Evolutionary conservation across 164 flowering plant species (phyloP).

Genomic region (Umbellularia californica): DNA sequence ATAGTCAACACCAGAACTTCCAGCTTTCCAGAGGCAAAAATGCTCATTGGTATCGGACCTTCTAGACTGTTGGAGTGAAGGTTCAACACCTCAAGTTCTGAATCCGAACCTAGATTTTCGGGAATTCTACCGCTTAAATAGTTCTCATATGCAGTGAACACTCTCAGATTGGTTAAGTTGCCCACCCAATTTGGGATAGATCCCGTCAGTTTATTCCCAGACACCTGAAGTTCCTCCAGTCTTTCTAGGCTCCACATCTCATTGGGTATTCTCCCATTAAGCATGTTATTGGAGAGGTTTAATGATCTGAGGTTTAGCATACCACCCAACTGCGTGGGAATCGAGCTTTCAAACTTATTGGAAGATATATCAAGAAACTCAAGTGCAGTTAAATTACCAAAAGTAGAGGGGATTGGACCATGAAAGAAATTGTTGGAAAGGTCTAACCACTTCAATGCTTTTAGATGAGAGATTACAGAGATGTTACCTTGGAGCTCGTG

Average conservation of each 20-base stretch:
- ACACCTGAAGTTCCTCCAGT: constrained; percentile 61
- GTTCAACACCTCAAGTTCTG: constrained; percentile 64
- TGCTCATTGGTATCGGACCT: constrained; percentile 70
- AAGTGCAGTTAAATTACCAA: constrained; percentile 67
- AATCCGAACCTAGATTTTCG: constrained; percentile 51
- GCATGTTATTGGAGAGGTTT: constrained; percentile 73
- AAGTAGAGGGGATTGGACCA: constrained; percentile 57
- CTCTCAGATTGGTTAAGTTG: constrained; percentile 54
- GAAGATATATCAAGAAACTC: constrained; percentile 80
- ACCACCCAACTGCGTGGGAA: constrained; percentile 60
- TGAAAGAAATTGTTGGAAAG: constrained; percentile 66
- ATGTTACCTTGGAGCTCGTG: constrained; percentile 69
- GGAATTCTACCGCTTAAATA: constrained; percentile 63
- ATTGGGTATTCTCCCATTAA: constrained; percentile 60
- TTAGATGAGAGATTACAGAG: constrained; percentile 64
- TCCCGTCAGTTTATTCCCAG: constrained; percentile 63
- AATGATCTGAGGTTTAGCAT: constrained; percentile 62
- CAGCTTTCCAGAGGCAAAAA: constrained; percentile 68
- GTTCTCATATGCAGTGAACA: constrained; percentile 91
- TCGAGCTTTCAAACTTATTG: constrained; percentile 55
- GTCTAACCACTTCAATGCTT: constrained; percentile 68
- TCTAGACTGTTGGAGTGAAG: constrained; percentile 83
- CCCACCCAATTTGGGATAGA: constrained; percentile 80
- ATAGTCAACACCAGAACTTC: constrained; percentile 71
- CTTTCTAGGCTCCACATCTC: constrained; percentile 50